Conservation (phyloP, 495 filamentous ascomycete genomes). For the Trichoderma reesei region DNA sequence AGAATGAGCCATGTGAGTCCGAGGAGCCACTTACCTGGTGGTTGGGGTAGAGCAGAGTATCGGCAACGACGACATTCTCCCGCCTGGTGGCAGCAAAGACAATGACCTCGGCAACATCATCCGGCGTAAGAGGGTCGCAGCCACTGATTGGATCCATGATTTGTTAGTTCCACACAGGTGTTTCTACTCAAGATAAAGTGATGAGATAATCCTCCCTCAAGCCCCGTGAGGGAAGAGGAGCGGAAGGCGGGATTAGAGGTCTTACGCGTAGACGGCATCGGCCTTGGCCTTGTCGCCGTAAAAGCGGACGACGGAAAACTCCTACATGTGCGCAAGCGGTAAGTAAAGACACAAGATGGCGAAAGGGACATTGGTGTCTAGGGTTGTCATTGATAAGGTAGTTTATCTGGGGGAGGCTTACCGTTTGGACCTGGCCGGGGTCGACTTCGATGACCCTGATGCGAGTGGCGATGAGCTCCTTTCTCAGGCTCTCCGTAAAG, state of each 20-base stretch:
- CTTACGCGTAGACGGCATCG: slow-evolving; percentile 89
- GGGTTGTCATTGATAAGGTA: not conserved
- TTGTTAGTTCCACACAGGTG: not conserved
- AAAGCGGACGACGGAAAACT: slow-evolving; percentile 91
- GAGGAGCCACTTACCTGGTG: slow-evolving; percentile 52
- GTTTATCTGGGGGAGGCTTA: slow-evolving; percentile 24
- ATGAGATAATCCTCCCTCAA: not conserved
- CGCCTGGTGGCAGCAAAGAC: slow-evolving; percentile 82
- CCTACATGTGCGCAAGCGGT: slow-evolving; percentile 30
- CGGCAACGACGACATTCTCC: slow-evolving; percentile 93
- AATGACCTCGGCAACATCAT: slow-evolving; percentile 90
- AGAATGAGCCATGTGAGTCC: not conserved
- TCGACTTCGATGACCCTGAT: slow-evolving; percentile 90
- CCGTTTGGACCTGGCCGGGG: slow-evolving; percentile 94
- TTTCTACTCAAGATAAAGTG: no score
- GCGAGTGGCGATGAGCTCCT: slow-evolving; percentile 77
- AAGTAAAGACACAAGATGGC: not conserved
- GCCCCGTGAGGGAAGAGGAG: not conserved
- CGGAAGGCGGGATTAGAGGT: slow-evolving; percentile 12
- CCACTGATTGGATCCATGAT: slow-evolving; percentile 39
- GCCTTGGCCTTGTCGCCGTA: slow-evolving; percentile 89
- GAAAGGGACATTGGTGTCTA: no score
- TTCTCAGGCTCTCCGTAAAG: slow-evolving; percentile 82
- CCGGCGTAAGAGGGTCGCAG: slow-evolving; percentile 83
- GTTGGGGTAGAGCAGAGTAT: slow-evolving; percentile 82